Base-by-base conservation (phyloP, 1,284 basidiomycete species). In the Melanopsichium pennsylvanicum region DNA sequence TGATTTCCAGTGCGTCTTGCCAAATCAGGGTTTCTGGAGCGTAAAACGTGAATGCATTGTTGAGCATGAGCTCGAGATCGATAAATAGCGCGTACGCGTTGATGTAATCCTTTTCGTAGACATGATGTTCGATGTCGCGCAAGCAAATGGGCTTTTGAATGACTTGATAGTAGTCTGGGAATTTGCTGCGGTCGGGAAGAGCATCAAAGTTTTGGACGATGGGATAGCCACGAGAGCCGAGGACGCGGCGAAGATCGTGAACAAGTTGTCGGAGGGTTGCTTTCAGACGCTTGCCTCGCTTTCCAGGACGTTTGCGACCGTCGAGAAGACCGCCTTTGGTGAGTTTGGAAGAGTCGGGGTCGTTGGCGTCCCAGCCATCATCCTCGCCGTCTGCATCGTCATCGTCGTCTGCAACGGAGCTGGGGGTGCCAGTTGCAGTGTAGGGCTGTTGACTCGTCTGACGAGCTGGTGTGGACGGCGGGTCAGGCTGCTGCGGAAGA, bases 101-200 rank as follows among this genome's bases (percentile, higher is more conserved):
- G 45, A 72, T 63, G 61, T 80, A 81, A 32, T 31, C 48, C 34
- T 74, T 79, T 15, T 52, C 44, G n/a, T 48, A 54, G 21, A 75
- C 61, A 22, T 61, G 48, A n/a, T 52, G 55, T 22, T 78, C 70
- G 22, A 81, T 77, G 39, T 75, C 70, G 1, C 48, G 43, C n/a
- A 81, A 35, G 22, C 61, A 67, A 39, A 80, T 64, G 13, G 79
- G 79, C 21, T 51, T 49, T 21, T 51, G 47, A 34, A 81, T 72
- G 11, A 76, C 54, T 36, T 74, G 69, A 48, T 81, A 81, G 68
- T 81, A 81, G 36, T 80, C 72, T 2, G 79, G 79, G 31, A 70
- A 67, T 29, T 78, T 60, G n/a, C 38, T 31, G 10, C 54, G 62
- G 25, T 70, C 57, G 10, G 79, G 79, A 21, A 80, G 69, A 38